phyloP scores from a whole-genome alignment of 2,329 filamentous ascomycete species.

The Tolypocladium album region DNA sequence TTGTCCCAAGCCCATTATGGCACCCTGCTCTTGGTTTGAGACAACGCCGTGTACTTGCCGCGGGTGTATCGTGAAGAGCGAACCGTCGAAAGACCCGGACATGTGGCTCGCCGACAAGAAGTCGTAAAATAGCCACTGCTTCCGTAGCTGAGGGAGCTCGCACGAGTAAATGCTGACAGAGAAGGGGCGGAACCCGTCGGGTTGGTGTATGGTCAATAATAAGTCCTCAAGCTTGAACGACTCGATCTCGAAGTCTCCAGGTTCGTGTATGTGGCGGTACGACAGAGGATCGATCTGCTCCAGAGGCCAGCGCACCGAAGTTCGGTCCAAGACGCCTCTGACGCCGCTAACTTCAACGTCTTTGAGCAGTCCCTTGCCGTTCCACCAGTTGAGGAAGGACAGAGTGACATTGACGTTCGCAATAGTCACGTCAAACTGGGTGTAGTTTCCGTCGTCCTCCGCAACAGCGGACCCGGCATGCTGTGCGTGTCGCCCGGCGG shows the following conservation, averaged over 20 bases:
- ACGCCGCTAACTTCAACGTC: slow-evolving; percentile 94
- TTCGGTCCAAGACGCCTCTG: slow-evolving; percentile 83
- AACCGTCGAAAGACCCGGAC: slow-evolving; percentile 91
- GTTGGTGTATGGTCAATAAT: slow-evolving; percentile 84
- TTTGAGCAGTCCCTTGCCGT: slow-evolving; percentile 80
- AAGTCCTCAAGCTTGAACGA: slow-evolving; percentile 94
- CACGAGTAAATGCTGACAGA: slow-evolving; percentile 93
- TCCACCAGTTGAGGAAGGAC: slow-evolving; percentile 99
- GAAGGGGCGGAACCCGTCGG: slow-evolving; percentile 84
- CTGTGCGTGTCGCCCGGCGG: slow-evolving; percentile 51
- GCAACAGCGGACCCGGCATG: slow-evolving; percentile 20
- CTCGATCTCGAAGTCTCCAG: slow-evolving; percentile 94
- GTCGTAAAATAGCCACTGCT: slow-evolving; percentile 97
- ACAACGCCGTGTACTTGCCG: slow-evolving; percentile 77
- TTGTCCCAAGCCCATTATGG: slow-evolving; percentile 48
- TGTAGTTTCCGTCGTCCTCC: slow-evolving; percentile 86
- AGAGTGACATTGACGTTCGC: slow-evolving; percentile 92
- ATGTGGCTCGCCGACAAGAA: slow-evolving; percentile 92
- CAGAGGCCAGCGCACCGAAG: slow-evolving; percentile 57
- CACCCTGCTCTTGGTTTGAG: slow-evolving; percentile 43
- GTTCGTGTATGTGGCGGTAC: slow-evolving; percentile 77
- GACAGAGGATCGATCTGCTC: slow-evolving; percentile 70
- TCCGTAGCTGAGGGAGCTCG: slow-evolving; percentile 82
- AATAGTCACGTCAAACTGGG: slow-evolving; percentile 91
- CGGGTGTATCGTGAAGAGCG: slow-evolving; percentile 93